Conservation (phyloP, 1,139 yeast species). For the Yamadazyma buinensis region DNA sequence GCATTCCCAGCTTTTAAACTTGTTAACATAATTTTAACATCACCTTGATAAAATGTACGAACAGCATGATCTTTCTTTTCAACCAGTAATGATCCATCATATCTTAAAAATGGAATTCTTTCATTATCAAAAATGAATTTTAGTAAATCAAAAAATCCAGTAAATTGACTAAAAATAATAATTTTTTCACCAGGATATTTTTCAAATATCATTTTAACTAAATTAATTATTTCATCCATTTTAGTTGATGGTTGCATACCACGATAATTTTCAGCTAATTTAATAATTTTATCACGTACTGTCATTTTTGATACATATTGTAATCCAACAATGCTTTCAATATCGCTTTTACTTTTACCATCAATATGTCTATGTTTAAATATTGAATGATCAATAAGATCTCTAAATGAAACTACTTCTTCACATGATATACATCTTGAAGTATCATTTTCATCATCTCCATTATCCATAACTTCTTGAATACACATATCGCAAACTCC, state of each 20-base stretch:
- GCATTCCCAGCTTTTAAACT: slow-evolving; percentile 91
- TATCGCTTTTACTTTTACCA: slow-evolving; percentile 6
- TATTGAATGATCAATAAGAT: slow-evolving; percentile 47
- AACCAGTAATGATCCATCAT: slow-evolving; percentile 79
- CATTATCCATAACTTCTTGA: slow-evolving; percentile 46
- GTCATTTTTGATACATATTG: slow-evolving; percentile 12
- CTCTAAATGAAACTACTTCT: slow-evolving; percentile 33
- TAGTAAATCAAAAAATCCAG: slow-evolving; percentile 70
- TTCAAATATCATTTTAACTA: slow-evolving; percentile 39
- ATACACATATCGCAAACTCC: slow-evolving; percentile 62
- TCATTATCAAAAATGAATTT: slow-evolving; percentile 50
- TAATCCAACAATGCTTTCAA: slow-evolving; percentile 9
- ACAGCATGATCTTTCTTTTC: slow-evolving; percentile 61
- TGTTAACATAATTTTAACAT: slow-evolving; percentile 53
- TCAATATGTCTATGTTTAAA: slow-evolving; percentile 46
- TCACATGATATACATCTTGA: slow-evolving; percentile 55
- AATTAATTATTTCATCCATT: slow-evolving; percentile 44
- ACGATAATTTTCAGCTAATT: slow-evolving; percentile 26
- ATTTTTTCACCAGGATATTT: slow-evolving; percentile 56
- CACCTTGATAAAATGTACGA: slow-evolving; percentile 55
- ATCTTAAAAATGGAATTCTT: slow-evolving; percentile 53
- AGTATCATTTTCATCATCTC: slow-evolving; percentile 26
- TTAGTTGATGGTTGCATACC: slow-evolving; percentile 52
- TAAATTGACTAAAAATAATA: slow-evolving; percentile 82
- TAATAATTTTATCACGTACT: slow-evolving; percentile 15